Conservation (phyloP, 2,329 filamentous ascomycete genomes). For the Aspergillus eucalypticola region DNA sequence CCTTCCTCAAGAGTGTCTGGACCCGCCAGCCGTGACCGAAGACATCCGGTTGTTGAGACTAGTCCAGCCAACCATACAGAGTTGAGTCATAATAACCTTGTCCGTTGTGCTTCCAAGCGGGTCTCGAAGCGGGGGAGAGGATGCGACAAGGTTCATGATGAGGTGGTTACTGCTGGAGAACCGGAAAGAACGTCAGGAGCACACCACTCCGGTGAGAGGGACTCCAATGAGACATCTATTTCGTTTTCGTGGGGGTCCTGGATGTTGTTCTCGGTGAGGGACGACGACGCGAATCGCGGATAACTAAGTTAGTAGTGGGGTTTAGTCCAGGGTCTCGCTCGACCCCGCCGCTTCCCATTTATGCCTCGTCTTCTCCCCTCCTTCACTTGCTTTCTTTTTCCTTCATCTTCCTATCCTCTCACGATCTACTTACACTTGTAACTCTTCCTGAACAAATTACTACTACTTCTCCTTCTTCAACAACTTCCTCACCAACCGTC, state of each 20-base stretch:
- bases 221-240: not conserved
- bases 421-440: not conserved
- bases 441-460: not conserved
- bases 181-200: not conserved
- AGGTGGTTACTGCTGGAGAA: not conserved
- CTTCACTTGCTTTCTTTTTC: not conserved
- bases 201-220: not conserved
- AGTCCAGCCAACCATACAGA: not conserved
- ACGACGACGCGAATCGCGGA: not conserved
- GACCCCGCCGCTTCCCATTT: not conserved
- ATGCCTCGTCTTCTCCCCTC: constrained; percentile 3
- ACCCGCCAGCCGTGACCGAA: not conserved
- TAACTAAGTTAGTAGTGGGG: not conserved
- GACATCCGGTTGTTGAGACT: not conserved
- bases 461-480: not conserved
- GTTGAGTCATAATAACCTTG: not conserved
- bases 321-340: not conserved
- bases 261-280: not conserved
- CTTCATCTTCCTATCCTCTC: not conserved
- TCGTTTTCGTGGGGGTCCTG: not conserved
- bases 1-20: not conserved
- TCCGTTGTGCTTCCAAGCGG: not conserved
- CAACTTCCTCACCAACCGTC: constrained; percentile 15
- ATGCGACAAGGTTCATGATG: not conserved
- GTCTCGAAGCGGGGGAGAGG: constrained; percentile 2